These are phyloP conservation scores for Actinomucor elegans DNA, from an alignment of 371 early-diverging fungal species.

Conservation along the genomic window DNA sequence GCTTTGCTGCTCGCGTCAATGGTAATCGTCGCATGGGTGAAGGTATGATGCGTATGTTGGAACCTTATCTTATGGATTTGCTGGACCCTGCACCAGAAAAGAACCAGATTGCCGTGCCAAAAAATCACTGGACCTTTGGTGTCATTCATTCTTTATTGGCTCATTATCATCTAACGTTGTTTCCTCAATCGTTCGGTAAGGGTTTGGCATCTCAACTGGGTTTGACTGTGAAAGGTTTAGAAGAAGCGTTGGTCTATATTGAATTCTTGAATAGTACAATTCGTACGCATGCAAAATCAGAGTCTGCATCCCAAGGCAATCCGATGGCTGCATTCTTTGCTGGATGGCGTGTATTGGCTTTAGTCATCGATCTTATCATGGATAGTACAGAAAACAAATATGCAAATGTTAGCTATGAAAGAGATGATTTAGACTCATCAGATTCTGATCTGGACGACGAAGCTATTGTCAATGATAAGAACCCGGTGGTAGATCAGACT, in stretches of 20 bases:
- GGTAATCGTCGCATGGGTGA: slow-evolving; percentile 23
- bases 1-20: slow-evolving; percentile 28
- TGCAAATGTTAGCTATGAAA: slow-evolving; percentile 16
- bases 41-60: slow-evolving; percentile 39
- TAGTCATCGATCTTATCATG: slow-evolving; percentile 31
- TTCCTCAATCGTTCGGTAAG: slow-evolving; percentile 42
- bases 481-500: not conserved
- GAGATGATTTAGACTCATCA: not conserved
- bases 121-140: slow-evolving; percentile 39
- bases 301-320: slow-evolving; percentile 21
- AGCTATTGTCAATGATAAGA: not conserved
- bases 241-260: slow-evolving; percentile 37
- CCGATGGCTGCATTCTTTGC: slow-evolving; percentile 48
- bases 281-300: slow-evolving; percentile 4
- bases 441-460: slow-evolving; percentile 9
- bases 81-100: slow-evolving; percentile 21
- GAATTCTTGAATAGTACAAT: slow-evolving; percentile 24
- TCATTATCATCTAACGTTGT: slow-evolving; percentile 37
- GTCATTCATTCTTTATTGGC: slow-evolving; percentile 38
- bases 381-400: slow-evolving; percentile 29
- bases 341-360: slow-evolving; percentile 33
- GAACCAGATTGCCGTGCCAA: slow-evolving; percentile 22
- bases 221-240: slow-evolving; percentile 29
- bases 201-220: slow-evolving; percentile 42
- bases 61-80: slow-evolving; percentile 35